Base-by-base conservation (phyloP, 2,329 filamentous ascomycete genomes). In the Knufia petricola region DNA sequence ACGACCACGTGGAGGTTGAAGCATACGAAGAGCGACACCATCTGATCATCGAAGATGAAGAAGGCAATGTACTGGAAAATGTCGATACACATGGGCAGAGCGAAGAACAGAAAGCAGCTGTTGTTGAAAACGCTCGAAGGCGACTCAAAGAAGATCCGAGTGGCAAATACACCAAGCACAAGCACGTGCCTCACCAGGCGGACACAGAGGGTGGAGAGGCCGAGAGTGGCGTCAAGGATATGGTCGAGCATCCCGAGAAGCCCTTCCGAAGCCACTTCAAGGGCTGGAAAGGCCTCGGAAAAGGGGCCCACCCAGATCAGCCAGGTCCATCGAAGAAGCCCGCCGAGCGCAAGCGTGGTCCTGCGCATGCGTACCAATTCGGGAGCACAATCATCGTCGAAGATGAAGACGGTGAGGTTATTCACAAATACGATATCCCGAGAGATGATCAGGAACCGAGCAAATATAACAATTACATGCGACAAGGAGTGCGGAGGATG, bases 1-100 rank as follows among this genome's bases (percentile, higher is more conserved):
- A 64, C 19, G 40, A 57, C 15, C 43, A 50, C 37, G 52, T 66
- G 15, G 59, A 64, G 31, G 64, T 86, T 8, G 80, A 94, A 53
- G 76, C 89, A 0, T 95, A 84, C 57, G 79, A 89, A 55, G 88
- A 95, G 66, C 88, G 89, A 1, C 64, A 82, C 46, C 67, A 94
- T 19, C 76, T 92, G 32, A 70, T 95, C 4, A 79, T 94, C 49
- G 90, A 96, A 65, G 85, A 94, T 58, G 73, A 82, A 53, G 84
- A 95, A 50, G 90, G 90, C 6, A 89, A 95, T 48, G 89, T 95
- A 2, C 63, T 95, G 4, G 78, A 78, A 15, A 78, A 86, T 0
- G 74, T 82, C 55, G 66, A 77, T 36, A 73, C 64, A 9, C 61
- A 56, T 13, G 57, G 68, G 28, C 61, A 70, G 53, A 66, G 64